These are phyloP conservation scores for Zasmidium cellare DNA, from an alignment of 2,329 filamentous ascomycete species.

Conservation along the genomic window DNA sequence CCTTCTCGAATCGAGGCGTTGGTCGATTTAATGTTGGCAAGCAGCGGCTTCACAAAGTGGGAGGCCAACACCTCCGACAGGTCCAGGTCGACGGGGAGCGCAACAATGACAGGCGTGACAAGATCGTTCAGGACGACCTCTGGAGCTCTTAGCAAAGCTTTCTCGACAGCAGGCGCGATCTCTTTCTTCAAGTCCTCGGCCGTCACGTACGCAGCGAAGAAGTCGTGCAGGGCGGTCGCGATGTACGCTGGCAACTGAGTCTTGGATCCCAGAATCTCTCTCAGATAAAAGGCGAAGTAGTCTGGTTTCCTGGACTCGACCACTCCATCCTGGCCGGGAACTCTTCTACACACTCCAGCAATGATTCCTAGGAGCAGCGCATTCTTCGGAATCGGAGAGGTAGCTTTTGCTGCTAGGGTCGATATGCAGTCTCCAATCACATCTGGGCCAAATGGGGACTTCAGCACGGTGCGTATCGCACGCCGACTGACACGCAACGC, in stretches of 20 bases:
- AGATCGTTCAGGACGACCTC: slow-evolving; percentile 84
- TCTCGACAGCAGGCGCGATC: slow-evolving; percentile 80
- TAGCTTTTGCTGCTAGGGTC: slow-evolving; percentile 67
- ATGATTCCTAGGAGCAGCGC: slow-evolving; percentile 79
- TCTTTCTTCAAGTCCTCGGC: slow-evolving; percentile 73
- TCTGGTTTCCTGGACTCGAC: slow-evolving; percentile 67
- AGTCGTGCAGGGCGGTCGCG: slow-evolving; percentile 72
- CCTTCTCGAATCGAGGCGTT: slow-evolving; percentile 76
- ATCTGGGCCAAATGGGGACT: slow-evolving; percentile 59
- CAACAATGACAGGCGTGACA: slow-evolving; percentile 68
- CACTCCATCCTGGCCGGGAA: slow-evolving; percentile 61
- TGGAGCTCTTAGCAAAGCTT: slow-evolving; percentile 82
- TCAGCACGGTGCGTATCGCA: slow-evolving; percentile 73
- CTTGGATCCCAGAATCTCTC: slow-evolving; percentile 82
- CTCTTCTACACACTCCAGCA: slow-evolving; percentile 79
- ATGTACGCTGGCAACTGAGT: slow-evolving; percentile 70
- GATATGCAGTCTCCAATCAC: slow-evolving; percentile 64
- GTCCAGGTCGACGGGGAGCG: slow-evolving; percentile 71
- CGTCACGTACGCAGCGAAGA: slow-evolving; percentile 75
- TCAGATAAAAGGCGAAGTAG: slow-evolving; percentile 78
- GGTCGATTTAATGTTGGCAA: slow-evolving; percentile 90
- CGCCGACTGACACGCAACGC: slow-evolving; percentile 77
- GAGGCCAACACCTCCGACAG: slow-evolving; percentile 71
- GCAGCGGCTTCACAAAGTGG: slow-evolving; percentile 78
- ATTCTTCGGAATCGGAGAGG: slow-evolving; percentile 66